A percentile compares a stretch with the other conserved stretches of the same genome.
Conservation (phyloP, 306 rosid species). For the Aeschynomene evenia region DNA sequence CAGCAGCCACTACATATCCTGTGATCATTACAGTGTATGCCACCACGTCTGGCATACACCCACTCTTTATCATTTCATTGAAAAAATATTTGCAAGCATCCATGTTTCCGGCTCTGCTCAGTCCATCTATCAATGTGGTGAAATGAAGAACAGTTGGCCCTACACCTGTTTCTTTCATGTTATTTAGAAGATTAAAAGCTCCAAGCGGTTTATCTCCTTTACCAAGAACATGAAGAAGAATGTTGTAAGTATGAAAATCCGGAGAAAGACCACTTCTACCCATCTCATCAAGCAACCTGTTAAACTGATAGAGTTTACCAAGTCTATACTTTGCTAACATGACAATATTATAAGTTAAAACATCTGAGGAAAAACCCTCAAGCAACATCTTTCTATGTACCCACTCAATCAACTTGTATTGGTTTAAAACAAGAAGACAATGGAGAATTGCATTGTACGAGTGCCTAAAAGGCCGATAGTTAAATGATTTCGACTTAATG, state of each 20-base stretch:
- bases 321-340: slow-evolving; percentile 78
- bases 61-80: slow-evolving; percentile 62
- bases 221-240: slow-evolving; percentile 84
- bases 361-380: slow-evolving; percentile 64
- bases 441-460: slow-evolving; percentile 79
- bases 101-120: slow-evolving; percentile 85
- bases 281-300: slow-evolving; percentile 79
- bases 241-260: slow-evolving; percentile 82
- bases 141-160: slow-evolving; percentile 84
- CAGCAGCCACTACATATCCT: slow-evolving; percentile 72
- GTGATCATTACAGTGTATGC: slow-evolving; percentile 92
- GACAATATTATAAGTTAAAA: slow-evolving; percentile 73
- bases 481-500: slow-evolving; percentile 71
- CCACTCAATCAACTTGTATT: slow-evolving; percentile 91
- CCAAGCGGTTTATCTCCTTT: slow-evolving; percentile 76
- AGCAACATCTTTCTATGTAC: slow-evolving; percentile 76
- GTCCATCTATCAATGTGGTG: slow-evolving; percentile 90
- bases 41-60: slow-evolving; percentile 80
- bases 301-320: slow-evolving; percentile 78
- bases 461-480: slow-evolving; percentile 74
- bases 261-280: slow-evolving; percentile 72
- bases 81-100: slow-evolving; percentile 82
- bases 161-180: slow-evolving; percentile 76
- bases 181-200: slow-evolving; percentile 74
- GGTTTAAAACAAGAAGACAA: slow-evolving; percentile 60